Evolutionary conservation across 108 stramenopile genomes (phyloP).

Genomic region (Cyclotella cryptica): DNA sequence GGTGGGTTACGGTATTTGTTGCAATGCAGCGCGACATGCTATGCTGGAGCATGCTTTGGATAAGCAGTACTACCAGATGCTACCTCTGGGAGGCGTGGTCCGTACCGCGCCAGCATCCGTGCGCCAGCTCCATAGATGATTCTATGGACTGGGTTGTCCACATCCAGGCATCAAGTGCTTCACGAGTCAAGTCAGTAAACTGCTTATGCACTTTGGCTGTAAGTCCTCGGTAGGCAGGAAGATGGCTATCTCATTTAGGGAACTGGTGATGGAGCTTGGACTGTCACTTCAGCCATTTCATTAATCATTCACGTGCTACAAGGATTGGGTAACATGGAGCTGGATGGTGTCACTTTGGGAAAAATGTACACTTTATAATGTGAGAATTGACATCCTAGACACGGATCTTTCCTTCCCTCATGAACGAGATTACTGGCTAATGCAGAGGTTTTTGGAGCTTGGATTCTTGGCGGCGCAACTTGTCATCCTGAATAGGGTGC

Average conservation of each 20-base stretch:
- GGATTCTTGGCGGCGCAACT: not conserved
- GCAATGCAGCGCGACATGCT: not conserved
- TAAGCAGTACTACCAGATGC: constrained; percentile 9
- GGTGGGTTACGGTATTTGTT: too few species aligned
- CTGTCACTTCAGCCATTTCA: not conserved
- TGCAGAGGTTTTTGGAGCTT: not conserved
- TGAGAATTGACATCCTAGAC: too few species aligned
- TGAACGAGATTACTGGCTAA: not conserved
- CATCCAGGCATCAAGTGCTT: not conserved
- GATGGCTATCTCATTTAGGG: not conserved
- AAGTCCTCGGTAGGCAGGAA: too few species aligned
- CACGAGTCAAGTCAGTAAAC: too few species aligned
- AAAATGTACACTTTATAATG: not conserved
- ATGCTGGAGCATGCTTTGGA: not conserved
- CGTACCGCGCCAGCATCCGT: not conserved
- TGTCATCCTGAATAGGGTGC: not conserved
- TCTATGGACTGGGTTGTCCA: constrained; percentile 1
- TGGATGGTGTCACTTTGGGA: constrained; percentile 21
- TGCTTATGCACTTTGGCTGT: too few species aligned
- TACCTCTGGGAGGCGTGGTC: constrained; percentile 7
- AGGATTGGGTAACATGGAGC: too few species aligned
- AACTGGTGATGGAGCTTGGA: not conserved
- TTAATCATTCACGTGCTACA: not conserved
- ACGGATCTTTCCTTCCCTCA: not conserved
- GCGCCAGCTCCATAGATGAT: too few species aligned